Evolutionary conservation across 441 rosid species (phyloP).

Genomic region (Erodium moschatum): DNA sequence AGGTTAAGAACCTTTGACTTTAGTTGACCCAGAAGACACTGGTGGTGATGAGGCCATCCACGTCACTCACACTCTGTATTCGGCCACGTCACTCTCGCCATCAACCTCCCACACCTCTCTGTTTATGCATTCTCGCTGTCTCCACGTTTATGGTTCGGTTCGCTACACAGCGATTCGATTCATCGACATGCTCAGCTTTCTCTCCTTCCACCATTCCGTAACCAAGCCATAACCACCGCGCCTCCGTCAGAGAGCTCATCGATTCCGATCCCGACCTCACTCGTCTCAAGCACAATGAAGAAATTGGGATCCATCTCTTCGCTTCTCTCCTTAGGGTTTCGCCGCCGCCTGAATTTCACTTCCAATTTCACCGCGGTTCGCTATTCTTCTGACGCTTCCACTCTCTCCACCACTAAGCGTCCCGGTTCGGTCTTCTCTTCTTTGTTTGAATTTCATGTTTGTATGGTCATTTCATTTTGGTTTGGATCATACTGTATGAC

Average conservation of each 20-base stretch:
- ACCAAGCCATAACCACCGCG: background rate
- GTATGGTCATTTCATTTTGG: background rate
- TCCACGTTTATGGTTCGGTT: background rate
- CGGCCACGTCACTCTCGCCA: conserved; percentile 7
- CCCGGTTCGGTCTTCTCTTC: conserved; percentile 29
- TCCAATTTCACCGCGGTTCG: conserved; percentile 25
- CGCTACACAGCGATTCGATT: background rate
- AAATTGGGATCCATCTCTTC: conserved; percentile 32
- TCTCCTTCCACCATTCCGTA: background rate
- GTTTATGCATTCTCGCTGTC: background rate
- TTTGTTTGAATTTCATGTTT: background rate
- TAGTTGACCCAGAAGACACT: background rate
- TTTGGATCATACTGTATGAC: background rate
- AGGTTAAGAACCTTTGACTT: too few relatives aligned
- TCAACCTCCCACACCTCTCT: background rate
- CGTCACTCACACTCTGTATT: background rate
- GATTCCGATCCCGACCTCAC: background rate
- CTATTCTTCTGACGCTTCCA: conserved; percentile 24
- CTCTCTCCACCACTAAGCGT: conserved; percentile 27
- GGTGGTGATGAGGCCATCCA: background rate
- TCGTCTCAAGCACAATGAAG: conserved; percentile 21
- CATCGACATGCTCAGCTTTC: background rate
- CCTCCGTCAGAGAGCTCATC: background rate
- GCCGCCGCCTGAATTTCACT: conserved; percentile 12
- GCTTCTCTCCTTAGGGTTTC: conserved; percentile 21